A percentile compares a stretch with the other conserved stretches of the same genome.
Evolutionary conservation across 2,329 filamentous ascomycete genomes (phyloP).

Genomic region (Paracorniculantispora psalliotae): DNA sequence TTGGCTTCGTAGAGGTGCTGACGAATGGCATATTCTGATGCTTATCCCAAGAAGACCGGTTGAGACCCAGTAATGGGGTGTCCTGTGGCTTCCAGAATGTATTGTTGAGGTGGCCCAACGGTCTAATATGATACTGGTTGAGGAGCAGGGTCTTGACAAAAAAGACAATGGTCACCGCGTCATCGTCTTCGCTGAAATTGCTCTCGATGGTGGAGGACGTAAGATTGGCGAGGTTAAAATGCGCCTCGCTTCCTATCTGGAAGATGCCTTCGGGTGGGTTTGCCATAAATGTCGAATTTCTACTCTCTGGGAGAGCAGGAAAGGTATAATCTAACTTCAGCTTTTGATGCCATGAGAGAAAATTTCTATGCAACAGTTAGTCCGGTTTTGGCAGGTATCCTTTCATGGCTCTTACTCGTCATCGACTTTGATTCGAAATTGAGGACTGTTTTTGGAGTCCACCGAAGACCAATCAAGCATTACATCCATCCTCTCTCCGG

Average conservation of each 20-base stretch:
- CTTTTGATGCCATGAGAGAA: background rate
- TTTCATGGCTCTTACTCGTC: background rate
- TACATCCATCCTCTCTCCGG: slow-evolving; percentile 21
- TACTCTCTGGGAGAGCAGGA: background rate
- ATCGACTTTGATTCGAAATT: background rate
- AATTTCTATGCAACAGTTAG: background rate
- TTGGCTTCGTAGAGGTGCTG: background rate
- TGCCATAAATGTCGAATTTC: background rate
- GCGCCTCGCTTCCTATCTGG: background rate
- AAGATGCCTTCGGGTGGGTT: background rate
- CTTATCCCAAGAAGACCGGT: slow-evolving; percentile 18
- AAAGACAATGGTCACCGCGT: slow-evolving; percentile 16
- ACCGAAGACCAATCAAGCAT: slow-evolving; percentile 16
- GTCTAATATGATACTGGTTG: slow-evolving; percentile 17
- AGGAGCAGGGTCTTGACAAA: slow-evolving; percentile 22
- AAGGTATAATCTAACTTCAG: background rate
- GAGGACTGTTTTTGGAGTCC: background rate
- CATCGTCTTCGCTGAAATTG: background rate
- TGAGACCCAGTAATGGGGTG: slow-evolving; percentile 16
- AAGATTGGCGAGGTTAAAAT: background rate
- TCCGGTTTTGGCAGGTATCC: too few species aligned
- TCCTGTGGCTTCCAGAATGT: slow-evolving; percentile 21
- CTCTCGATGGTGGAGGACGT: slow-evolving; percentile 4
- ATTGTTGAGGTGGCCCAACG: slow-evolving; percentile 22
- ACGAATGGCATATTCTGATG: slow-evolving; percentile 21